Base-by-base conservation (phyloP, 352 stramenopile genomes). In the Globisporangium solare region DNA sequence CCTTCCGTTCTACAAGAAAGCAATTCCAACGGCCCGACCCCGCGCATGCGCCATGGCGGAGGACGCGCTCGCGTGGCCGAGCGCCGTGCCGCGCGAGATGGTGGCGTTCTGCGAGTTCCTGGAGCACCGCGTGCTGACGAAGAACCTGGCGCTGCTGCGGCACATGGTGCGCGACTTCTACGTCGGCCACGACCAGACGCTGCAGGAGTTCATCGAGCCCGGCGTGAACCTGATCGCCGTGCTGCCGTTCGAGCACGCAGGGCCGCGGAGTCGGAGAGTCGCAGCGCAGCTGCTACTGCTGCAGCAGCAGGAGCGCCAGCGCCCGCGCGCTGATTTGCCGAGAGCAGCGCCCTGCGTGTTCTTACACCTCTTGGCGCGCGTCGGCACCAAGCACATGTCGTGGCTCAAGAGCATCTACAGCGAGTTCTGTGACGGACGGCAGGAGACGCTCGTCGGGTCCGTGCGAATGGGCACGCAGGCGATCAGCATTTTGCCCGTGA, bases 341-440 rank as follows among this genome's bases (percentile, higher is more conserved):
- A 51, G 18, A 40, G 20, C n/a, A 21, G 14, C 47, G 24, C 13
- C 21, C 20, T 65, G 66, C 20, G 46, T 68, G 7, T 67, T 73
- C 32, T n/a, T 22, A 40, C 71, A 60, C 31, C 15, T 78, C 12
- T 50, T 53, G 24, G 51, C 56, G 3, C 67, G 66, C 14, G 66
- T 78, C n/a, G 58, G 48, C 18, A 75, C 66, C n/a, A 73, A 65
- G 46, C 74, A 78, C 64, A 63, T 78, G 31, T 21, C 68, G 48
- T 70, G 60, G 67, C 47, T 79, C 21, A 37, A 60, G 12, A 50
- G 66, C 14, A 64, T 79, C 35, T 74, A 63, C 50, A 6, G 53
- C 11, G 67, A 79, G 21, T 79, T 76, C 27, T 67, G 59, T 35
- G 52, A 39, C 3, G 67, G 70, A 6, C 48, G 60, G 0, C 58